A percentile compares a stretch with the other conserved stretches of the same genome.
phyloP scores from a whole-genome alignment of 1,284 basidiomycete species.

The Irpex rosettiformis region DNA sequence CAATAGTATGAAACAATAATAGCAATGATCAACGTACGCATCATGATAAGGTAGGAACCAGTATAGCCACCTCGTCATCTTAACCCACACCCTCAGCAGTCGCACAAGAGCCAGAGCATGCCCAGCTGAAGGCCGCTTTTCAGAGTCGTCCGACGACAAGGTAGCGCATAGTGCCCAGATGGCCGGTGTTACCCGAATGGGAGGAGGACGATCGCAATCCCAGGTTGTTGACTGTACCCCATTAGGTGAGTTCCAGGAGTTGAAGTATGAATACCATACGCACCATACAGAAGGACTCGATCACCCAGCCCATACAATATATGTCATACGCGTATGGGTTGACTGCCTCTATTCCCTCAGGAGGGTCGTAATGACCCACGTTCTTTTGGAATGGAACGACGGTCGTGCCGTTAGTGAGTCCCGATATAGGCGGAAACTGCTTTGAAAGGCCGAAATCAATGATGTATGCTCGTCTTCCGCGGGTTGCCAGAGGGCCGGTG shows the following conservation, averaged over 20 bases:
- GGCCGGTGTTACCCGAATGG: background rate
- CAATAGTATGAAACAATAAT: background rate
- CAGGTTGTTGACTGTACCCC: background rate
- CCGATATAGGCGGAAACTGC: background rate
- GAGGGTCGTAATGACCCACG: conserved; percentile 3
- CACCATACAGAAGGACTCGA: background rate
- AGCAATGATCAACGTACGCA: background rate
- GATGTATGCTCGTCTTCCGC: background rate
- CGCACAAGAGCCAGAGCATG: background rate
- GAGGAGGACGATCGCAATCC: background rate
- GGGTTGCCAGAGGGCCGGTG: background rate
- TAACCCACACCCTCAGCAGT: background rate
- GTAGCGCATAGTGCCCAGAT: background rate
- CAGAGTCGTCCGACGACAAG: background rate
- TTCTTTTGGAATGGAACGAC: conserved; percentile 10
- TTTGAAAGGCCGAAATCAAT: background rate
- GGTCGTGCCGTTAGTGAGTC: background rate
- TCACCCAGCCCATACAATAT: conserved; percentile 3
- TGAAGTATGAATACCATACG: too few species aligned
- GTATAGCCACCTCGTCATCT: conserved; percentile 3
- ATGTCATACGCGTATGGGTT: conserved; percentile 8
- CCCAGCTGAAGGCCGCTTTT: background rate
- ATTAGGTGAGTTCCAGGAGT: too few species aligned
- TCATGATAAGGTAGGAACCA: background rate
- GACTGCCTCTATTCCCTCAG: conserved; percentile 4